Conservation (phyloP, 2,329 filamentous ascomycete species). For the Fusarium acutatum region DNA sequence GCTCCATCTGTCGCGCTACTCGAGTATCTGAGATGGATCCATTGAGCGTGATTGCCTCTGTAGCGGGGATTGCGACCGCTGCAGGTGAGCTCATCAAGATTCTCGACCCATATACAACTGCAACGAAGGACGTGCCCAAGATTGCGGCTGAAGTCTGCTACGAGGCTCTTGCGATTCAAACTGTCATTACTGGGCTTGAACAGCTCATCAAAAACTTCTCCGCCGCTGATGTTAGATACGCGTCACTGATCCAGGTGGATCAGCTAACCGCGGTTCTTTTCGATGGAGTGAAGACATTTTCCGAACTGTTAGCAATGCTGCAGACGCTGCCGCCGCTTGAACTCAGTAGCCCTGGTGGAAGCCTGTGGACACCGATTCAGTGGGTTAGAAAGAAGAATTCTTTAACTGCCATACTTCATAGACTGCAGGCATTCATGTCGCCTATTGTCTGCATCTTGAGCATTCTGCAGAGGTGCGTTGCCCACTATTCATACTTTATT, state of each 20-base stretch:
- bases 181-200: fast-evolving
- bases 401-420: fast-evolving
- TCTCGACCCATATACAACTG: not conserved
- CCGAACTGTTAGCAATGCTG: not conserved
- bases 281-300: not conserved
- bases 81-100: not conserved
- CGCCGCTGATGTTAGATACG: not conserved
- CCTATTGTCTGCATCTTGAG: not conserved
- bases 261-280: fast-evolving
- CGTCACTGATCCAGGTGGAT: not conserved
- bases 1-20: fast-evolving
- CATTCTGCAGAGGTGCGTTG: not conserved
- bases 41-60: not conserved
- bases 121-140: fast-evolving
- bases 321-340: not conserved
- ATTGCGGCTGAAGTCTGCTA: not conserved
- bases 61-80: not conserved
- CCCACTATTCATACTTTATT: fast-evolving
- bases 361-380: not conserved
- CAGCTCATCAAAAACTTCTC: not conserved
- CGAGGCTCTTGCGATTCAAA: fast-evolving
- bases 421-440: fast-evolving
- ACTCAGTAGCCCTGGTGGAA: fast-evolving
- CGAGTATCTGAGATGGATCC: not conserved
- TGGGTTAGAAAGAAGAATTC: not conserved